Base-by-base conservation (phyloP, 1,139 yeast genomes). In the Candida albicans region DNA sequence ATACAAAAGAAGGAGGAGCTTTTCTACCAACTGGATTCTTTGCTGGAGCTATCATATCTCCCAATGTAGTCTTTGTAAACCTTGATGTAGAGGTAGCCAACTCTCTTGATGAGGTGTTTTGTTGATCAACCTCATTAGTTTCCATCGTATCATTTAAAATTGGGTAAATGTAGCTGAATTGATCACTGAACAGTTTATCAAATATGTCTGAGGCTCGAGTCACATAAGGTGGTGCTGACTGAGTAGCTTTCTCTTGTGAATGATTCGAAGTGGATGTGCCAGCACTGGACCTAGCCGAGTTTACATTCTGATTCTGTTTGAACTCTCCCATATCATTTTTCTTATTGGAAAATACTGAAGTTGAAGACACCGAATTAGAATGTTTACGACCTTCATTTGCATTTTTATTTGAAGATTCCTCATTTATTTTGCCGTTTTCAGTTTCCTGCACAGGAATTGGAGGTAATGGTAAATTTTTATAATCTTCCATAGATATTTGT, bases 391-490 rank as follows among this genome's bases (percentile, higher is more conserved):
- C 15, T 37, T 37, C 34, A 11, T 30, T 25, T 7, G 12, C n/a
- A n/a, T n/a, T n/a, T n/a, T n/a, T n/a, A n/a, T n/a, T n/a, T n/a
- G n/a, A n/a, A n/a, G n/a, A n/a, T n/a, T n/a, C n/a, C n/a, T n/a
- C n/a, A n/a, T n/a, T n/a, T n/a, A 12, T 32, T 22, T 12, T 15
- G 35, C 22, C 22, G 13, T 35, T 29, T 33, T 34, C 37, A 26
- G 40, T 38, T 22, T 40, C 31, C 12, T 33, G 22, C 13, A 9
- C 52, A 5, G 63, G 58, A 10, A 63, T 60, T 3, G 73, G 73
- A 0, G 68, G 69, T 12, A 69, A 59, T 2, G 71, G 68, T 50
- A 58, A 51, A 30, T 61, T 59, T 37, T 61, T 59, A 24, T 54
- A 53, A 31, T 56, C 56, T 29, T 57, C 64, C 41, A 48, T 44